Percentiles rank a stretch among this genome's conserved stretches.
These are phyloP conservation scores for Chrysosporium queenslandicum DNA, from an alignment of 2,329 filamentous ascomycete species.

Conservation along the genomic window DNA sequence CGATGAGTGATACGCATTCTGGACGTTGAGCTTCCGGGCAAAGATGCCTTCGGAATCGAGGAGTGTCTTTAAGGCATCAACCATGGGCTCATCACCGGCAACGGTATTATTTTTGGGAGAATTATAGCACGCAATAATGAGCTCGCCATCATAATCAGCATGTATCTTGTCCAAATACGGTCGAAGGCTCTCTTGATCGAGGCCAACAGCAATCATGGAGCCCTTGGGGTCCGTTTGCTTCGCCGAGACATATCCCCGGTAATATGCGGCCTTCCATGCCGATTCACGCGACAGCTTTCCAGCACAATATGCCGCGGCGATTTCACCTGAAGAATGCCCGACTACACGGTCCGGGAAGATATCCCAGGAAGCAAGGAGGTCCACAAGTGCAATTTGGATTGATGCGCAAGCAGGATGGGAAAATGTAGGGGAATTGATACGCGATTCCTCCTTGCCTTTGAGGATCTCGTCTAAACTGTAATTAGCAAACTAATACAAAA, in stretches of 20 bases:
- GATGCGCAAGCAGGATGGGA: conserved; percentile 26
- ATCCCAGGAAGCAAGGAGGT: conserved; percentile 23
- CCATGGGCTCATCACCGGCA: conserved; percentile 21
- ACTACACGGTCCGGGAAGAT: conserved; percentile 22
- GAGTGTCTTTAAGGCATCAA: conserved; percentile 27
- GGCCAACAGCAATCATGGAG: conserved; percentile 17
- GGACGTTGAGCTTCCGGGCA: conserved; percentile 19
- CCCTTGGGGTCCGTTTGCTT: conserved; percentile 9
- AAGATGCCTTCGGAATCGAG: conserved; percentile 21
- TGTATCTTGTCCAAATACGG: conserved; percentile 6
- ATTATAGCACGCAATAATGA: conserved; percentile 21
- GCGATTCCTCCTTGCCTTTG: conserved; percentile 15
- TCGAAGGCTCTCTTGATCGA: conserved; percentile 7
- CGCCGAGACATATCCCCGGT: conserved; percentile 16
- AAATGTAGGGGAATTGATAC: conserved; percentile 22
- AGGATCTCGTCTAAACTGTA: conserved; percentile 21
- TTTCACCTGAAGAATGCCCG: conserved; percentile 28
- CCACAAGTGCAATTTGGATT: conserved; percentile 26
- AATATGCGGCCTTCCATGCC: conserved; percentile 18
- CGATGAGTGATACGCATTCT: conserved; percentile 30
- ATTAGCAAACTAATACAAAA: not conserved
- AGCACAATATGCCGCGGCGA: conserved; percentile 24
- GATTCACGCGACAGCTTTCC: conserved; percentile 16
- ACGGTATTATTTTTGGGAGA: conserved; percentile 23
- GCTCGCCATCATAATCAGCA: not conserved